A percentile compares a stretch with the other conserved stretches of the same genome.
phyloP scores from a whole-genome alignment of 1,284 basidiomycete genomes.

The Malassezia globosa region DNA sequence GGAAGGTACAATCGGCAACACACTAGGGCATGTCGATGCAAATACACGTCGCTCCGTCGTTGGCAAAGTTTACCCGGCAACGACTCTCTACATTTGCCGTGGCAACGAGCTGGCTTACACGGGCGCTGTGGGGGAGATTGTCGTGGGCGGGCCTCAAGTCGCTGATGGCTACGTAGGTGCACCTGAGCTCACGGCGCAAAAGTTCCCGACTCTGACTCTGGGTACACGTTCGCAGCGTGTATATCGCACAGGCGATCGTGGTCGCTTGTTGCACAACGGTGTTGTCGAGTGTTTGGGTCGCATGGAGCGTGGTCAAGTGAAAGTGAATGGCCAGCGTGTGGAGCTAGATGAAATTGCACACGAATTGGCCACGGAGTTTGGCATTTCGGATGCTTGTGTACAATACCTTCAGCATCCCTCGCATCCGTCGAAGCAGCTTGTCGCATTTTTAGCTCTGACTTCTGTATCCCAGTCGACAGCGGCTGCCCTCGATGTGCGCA shows the following conservation, averaged over 20 bases:
- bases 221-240: slow-evolving; percentile 37
- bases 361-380: slow-evolving; percentile 21
- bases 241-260: slow-evolving; percentile 44
- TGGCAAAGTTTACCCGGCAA: slow-evolving; percentile 30
- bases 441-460: slow-evolving; percentile 26
- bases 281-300: slow-evolving; percentile 40
- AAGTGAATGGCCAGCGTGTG: slow-evolving; percentile 44
- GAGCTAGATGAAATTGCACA: slow-evolving; percentile 42
- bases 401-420: slow-evolving; percentile 37
- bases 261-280: slow-evolving; percentile 35
- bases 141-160: slow-evolving; percentile 40
- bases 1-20: slow-evolving; percentile 44
- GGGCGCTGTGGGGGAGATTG: slow-evolving; percentile 39
- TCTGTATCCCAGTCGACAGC: background rate
- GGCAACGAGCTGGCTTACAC: slow-evolving; percentile 17
- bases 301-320: slow-evolving; percentile 38
- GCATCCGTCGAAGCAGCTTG: slow-evolving; percentile 32
- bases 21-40: slow-evolving; percentile 32
- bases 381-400: slow-evolving; percentile 29
- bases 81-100: slow-evolving; percentile 29
- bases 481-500: slow-evolving; percentile 1
- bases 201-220: slow-evolving; percentile 27
- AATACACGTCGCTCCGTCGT: slow-evolving; percentile 28
- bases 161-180: slow-evolving; percentile 40
- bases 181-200: slow-evolving; percentile 29